Conservation (phyloP, 2,329 filamentous ascomycete species). For the Mycosphaerella arachidis region DNA sequence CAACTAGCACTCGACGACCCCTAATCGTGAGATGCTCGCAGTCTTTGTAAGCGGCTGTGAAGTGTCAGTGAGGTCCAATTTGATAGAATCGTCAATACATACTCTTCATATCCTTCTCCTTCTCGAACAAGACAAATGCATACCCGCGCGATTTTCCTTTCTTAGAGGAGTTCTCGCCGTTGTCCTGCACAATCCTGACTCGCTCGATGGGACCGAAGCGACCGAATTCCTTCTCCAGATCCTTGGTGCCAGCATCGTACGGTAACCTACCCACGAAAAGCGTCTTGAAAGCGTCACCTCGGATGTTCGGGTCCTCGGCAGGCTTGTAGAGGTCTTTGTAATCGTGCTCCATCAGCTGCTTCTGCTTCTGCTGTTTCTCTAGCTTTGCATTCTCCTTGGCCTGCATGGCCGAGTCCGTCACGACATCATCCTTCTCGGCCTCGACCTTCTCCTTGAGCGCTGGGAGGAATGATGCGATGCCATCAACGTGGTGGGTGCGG, state of each 20-base stretch:
- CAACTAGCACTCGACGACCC: slow-evolving; percentile 85
- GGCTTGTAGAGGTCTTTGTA: slow-evolving; percentile 70
- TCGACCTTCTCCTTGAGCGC: slow-evolving; percentile 73
- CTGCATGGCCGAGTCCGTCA: slow-evolving; percentile 92
- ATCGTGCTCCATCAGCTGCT: slow-evolving; percentile 60
- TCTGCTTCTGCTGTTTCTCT: slow-evolving; percentile 69
- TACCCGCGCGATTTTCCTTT: slow-evolving; percentile 59
- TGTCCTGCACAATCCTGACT: slow-evolving; percentile 68
- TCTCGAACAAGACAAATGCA: slow-evolving; percentile 93
- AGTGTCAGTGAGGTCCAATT: slow-evolving; percentile 35
- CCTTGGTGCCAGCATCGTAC: slow-evolving; percentile 83
- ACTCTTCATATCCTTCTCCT: slow-evolving; percentile 99
- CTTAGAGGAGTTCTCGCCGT: slow-evolving; percentile 69
- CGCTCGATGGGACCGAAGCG: slow-evolving; percentile 92
- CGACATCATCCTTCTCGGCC: slow-evolving; percentile 41
- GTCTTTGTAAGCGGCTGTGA: slow-evolving; percentile 82
- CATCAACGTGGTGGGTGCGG: slow-evolving; percentile 66
- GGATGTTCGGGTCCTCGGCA: slow-evolving; percentile 76
- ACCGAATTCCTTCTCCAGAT: slow-evolving; percentile 88
- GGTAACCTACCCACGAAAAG: slow-evolving; percentile 86
- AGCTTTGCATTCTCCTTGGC: slow-evolving; percentile 74
- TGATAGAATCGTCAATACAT: slow-evolving; percentile 34
- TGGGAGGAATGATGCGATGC: slow-evolving; percentile 70
- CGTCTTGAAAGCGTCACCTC: slow-evolving; percentile 92
- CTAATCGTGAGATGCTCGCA: slow-evolving; percentile 85